Conservation (phyloP, 2,329 filamentous ascomycete genomes). For the Macrophomina tecta region DNA sequence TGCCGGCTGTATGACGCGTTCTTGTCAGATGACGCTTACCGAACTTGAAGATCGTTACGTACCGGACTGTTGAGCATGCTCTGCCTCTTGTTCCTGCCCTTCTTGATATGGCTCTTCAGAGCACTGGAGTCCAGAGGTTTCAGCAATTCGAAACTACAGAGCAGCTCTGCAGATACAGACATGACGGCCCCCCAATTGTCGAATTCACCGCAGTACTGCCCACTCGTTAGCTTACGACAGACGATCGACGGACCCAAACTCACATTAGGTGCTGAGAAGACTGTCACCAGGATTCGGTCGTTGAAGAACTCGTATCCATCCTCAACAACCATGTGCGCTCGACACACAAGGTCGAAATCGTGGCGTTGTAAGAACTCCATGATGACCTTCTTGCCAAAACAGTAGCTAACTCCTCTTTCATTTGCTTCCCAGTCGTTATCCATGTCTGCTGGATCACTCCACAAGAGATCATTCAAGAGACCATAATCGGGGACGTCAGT, state of each 20-base stretch:
- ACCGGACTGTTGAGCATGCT: constrained; percentile 96
- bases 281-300: constrained; percentile 90
- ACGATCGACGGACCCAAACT: constrained; percentile 48
- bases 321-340: constrained; percentile 98
- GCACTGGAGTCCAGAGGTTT: constrained; percentile 96
- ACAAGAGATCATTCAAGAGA: constrained; percentile 90
- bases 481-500: constrained; percentile 98
- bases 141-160: constrained; percentile 96
- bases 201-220: constrained; percentile 94
- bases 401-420: constrained; percentile 95
- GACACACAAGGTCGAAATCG: constrained; percentile 96
- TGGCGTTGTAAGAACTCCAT: constrained; percentile 93
- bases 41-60: constrained; percentile 49
- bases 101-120: constrained; percentile 98
- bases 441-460: constrained; percentile 98
- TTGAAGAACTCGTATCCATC: constrained; percentile 99
- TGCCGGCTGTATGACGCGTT: constrained; percentile 47
- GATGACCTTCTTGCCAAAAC: constrained; percentile 97
- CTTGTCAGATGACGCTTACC: background rate
- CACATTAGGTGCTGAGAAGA: constrained; percentile 97
- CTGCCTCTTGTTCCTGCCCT: constrained; percentile 91
- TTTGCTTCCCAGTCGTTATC: constrained; percentile 98
- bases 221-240: constrained; percentile 31
- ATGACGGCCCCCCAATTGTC: constrained; percentile 99
- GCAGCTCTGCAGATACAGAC: constrained; percentile 90